Base-by-base conservation (phyloP, 2,329 filamentous ascomycete species). In the Aspergillus oerlinghausenensis region DNA sequence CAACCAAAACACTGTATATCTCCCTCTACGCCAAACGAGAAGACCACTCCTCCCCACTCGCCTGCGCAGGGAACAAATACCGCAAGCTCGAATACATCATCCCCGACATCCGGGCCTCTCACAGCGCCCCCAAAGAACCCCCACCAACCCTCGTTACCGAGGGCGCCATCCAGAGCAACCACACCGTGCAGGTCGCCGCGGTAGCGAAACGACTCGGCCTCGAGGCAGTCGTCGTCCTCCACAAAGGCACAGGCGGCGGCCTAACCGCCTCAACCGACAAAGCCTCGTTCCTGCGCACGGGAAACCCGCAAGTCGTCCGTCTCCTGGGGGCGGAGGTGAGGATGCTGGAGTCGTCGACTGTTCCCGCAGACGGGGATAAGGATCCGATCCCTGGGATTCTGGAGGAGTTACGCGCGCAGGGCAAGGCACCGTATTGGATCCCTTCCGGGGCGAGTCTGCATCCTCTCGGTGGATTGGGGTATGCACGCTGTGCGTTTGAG, bases 311-410 rank as follows among this genome's bases (percentile, higher is more conserved):
- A 43, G 55, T 70, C 28, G 60, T 66, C 38, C 60, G 68, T 58
- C 52, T 74, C 52, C 50, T 70, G 11, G 60, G 68, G 61, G 54
- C 75, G 73, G 23, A 72, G 67, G 64, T 84, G 75, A 57, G 85
- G 76, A 23, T 82, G 70, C 65, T 85, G 77, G 21, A 82, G 82
- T 19, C 42, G 9, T 61, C 79, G 79, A 38, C 32, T 38, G 0
- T 85, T 84, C 7, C 79, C 82, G n/a, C 85, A 19, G 47, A 51
- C 3, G 56, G 40, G 8, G 50, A 47, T 3, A 26, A 50, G 14
- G 60, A 89, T 80, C 55, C 65, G 0, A 53, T 68, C 3, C 52
- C 63, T 11, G 43, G 54, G 2, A 55, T 72, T 4, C 53, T 74
- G 32, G 55, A 65, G 14, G 61, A 63, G 6, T 56, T 74, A 40